Evolutionary conservation across 495 filamentous ascomycete species (phyloP), one percentile per base, ranked within the genome.

Genomic region (Xanthoparmelia taractica): DNA sequence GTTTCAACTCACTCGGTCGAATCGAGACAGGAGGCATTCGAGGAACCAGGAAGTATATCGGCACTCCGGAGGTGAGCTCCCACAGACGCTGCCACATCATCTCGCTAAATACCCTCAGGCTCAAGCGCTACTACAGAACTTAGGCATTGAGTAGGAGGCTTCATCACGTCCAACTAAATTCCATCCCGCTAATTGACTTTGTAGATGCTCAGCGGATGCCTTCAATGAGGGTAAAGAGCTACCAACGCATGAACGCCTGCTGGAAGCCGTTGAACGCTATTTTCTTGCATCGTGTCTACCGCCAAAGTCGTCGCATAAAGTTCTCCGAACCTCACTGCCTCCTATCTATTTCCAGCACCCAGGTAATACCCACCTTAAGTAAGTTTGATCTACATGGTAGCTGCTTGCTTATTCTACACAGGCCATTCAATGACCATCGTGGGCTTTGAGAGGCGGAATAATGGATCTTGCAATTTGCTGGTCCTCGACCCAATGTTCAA

Each of bases 371-470:
- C 36, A 33, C 10, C 23, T 50, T 13, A 13, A 29, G 34, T 23
- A 11, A 37, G 41, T 47, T 59, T 12, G 11, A n/a, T 27, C 23
- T 10, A 20, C 5, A n/a, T 63, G 52, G 63, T 41, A 8, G 31
- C 45, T 29, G 33, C 23, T 29, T 34, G 27, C 56, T 66, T 25
- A 65, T 20, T 61, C 6, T 29, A 2, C 25, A 12, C 64, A 85
- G 92, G 92, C 8, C 94, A 98, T 69, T 96, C 92, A 7, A 80
- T 96, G 76, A 97, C 92, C 2, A 92, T 97, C 48, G 79, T 98
- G 59, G 94, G 94, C 1, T 80, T 96, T 43, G 92, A 97, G 70
- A 79, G 80, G 33, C 80, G 79, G 12, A 77, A 72, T 38, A 80
- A 87, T 63, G 91, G 91, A 37, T 73, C 74, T 37, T 79, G 81